A percentile compares a stretch with the other conserved stretches of the same genome.
Evolutionary conservation across 345 rosid genomes (phyloP).

Genomic region (Trapa bicornis): DNA sequence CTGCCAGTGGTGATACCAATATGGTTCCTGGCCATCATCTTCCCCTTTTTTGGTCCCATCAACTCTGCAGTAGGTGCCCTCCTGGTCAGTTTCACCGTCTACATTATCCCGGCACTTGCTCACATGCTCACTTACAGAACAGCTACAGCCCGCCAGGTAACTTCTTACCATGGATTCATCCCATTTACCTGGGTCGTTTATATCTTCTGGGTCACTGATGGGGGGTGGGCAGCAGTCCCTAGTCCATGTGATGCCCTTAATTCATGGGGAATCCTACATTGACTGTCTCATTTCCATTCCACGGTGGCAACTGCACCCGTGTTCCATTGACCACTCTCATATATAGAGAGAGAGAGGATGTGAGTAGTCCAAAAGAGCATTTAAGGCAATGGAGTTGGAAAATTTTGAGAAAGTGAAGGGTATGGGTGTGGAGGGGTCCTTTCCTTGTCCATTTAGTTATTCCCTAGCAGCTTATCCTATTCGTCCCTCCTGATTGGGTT

Average conservation of each 20-base stretch:
- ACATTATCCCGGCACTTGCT: constrained; percentile 81
- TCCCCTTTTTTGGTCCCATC: constrained; percentile 97
- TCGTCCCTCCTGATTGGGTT: background rate
- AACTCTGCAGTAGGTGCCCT: constrained; percentile 98
- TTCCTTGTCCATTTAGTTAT: constrained; percentile 50
- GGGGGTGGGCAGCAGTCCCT: background rate
- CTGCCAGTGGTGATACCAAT: constrained; percentile 94
- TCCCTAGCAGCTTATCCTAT: constrained; percentile 3
- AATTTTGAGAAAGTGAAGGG: constrained; percentile 15
- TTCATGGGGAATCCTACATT: background rate
- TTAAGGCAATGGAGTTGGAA: constrained; percentile 32
- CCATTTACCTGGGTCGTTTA: too few species aligned
- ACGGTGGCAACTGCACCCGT: background rate
- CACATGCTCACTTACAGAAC: constrained; percentile 97
- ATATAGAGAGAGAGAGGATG: background rate
- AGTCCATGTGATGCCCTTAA: background rate
- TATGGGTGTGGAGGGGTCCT: constrained; percentile 26
- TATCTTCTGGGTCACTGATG: background rate
- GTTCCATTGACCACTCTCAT: background rate
- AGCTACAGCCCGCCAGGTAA: constrained; percentile 89
- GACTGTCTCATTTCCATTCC: background rate
- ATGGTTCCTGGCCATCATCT: constrained; percentile 94
- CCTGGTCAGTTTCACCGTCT: constrained; percentile 96
- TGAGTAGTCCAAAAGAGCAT: constrained; percentile 18
- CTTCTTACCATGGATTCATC: background rate